Conservation (phyloP, 768 basidiomycete species). For the Phanerochaete sordida region DNA sequence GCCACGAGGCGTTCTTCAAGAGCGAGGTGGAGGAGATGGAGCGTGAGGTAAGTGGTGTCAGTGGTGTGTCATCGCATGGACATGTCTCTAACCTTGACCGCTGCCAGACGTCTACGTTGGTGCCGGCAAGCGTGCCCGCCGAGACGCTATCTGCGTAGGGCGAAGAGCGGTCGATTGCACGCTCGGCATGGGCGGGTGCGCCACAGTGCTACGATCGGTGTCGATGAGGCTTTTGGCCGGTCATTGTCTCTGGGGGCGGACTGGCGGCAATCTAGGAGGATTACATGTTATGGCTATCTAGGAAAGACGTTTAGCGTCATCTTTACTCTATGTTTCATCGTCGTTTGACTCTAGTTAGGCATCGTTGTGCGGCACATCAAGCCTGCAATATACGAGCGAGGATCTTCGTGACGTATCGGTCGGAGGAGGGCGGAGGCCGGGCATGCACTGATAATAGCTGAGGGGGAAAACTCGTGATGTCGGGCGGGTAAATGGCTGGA, state of each 20-base stretch:
- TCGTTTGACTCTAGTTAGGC: not conserved
- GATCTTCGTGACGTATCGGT: not conserved
- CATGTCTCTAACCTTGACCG: not conserved
- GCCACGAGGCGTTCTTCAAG: not conserved
- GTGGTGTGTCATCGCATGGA: not conserved
- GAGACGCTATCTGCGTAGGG: not conserved
- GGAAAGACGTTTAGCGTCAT: not conserved
- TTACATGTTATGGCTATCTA: not conserved
- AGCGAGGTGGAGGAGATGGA: not conserved
- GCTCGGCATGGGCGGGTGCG: not conserved
- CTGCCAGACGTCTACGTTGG: not conserved
- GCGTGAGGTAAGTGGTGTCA: not conserved
- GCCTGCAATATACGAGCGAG: not conserved
- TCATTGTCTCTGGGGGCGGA: not conserved
- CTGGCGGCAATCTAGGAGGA: not conserved
- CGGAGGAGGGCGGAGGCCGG: not conserved
- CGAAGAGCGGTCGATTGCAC: not conserved
- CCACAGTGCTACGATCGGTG: not conserved
- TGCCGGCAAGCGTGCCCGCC: not conserved
- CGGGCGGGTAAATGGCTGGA: not conserved
- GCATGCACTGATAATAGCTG: not conserved
- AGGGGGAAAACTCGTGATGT: too few species aligned
- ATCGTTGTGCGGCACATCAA: not conserved
- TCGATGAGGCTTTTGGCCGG: not conserved
- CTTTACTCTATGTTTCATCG: not conserved